Evolutionary conservation across 2,329 filamentous ascomycete genomes (phyloP), one percentile per base, ranked within the genome.

Genomic region (Clarireedia hainanense): DNA sequence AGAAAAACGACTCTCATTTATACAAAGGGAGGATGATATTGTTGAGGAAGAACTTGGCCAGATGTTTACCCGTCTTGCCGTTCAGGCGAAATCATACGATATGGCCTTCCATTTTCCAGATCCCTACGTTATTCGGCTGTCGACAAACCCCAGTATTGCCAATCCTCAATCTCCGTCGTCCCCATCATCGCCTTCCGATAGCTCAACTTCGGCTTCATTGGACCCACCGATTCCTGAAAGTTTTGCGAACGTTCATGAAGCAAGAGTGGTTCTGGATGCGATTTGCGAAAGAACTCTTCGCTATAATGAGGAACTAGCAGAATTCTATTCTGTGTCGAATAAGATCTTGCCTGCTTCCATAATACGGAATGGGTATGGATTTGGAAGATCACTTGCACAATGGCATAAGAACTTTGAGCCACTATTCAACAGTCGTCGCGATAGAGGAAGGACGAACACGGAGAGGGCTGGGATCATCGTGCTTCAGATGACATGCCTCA

Each of bases 31-130:
- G 26, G 60, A 64, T 5, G 65, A 65, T 45, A 47, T 56, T 1
- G 62, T 67, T 9, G 66, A 68, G 45, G 76, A 67, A 80, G 82
- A 85, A 63, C 73, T 85, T 26, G 73, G 81, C 5, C 79, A 81
- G 50, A 84, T 85, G 72, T 85, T 85, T 62, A 83, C 79, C 1
- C 76, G 82, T 4, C 72, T 85, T 2, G 81, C 80, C 2, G 82
- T 85, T 45, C 82, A 85, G 66, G 82, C 82, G 45, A 85, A 85
- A 64, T 84, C 81, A 0, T 85, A 85, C 65, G 82, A 85, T 63
- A 81, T 85, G 80, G 82, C 82, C 34, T 85, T 85, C 64, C 82
- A 85, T 65, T 84, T 85, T 57, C 81, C 81, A 1, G 74, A 81
- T 30, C 81, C 81, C 0, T 83, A 77, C 55, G 80, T 84, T 6